These are phyloP conservation scores for Neurospora sp. DNA, from an alignment of 495 filamentous ascomycete species.

Conservation along the genomic window DNA sequence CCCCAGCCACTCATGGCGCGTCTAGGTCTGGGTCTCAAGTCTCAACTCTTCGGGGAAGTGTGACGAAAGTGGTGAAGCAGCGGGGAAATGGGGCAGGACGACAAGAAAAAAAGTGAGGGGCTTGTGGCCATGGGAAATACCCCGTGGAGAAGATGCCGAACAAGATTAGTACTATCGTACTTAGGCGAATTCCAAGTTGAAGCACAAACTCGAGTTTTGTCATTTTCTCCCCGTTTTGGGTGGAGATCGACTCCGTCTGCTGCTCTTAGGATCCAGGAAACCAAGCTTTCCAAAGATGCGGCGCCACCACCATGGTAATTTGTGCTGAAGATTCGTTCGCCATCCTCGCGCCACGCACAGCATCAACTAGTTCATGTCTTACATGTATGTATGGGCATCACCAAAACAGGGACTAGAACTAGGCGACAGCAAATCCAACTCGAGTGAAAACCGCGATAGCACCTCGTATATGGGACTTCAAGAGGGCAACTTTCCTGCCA, in stretches of 20 bases:
- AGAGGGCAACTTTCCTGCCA: background rate
- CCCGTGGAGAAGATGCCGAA: background rate
- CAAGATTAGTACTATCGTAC: background rate
- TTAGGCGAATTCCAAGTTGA: background rate
- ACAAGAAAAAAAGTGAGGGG: background rate
- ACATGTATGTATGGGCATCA: background rate
- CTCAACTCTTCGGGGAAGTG: background rate
- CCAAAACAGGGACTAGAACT: background rate
- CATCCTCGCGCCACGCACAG: background rate
- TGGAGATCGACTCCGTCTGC: background rate
- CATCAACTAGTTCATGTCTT: background rate
- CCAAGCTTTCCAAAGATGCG: background rate
- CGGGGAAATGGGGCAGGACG: background rate
- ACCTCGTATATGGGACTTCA: background rate
- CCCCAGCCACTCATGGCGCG: constrained; percentile 14
- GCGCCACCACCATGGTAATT: background rate
- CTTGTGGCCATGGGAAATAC: background rate
- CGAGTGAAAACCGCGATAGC: background rate
- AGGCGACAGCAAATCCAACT: background rate
- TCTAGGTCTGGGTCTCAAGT: constrained; percentile 4
- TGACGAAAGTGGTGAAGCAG: background rate
- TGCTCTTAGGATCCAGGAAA: background rate
- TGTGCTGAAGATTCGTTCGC: background rate
- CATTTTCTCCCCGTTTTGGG: background rate
- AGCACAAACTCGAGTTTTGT: background rate